Evolutionary conservation across 257 asterid species (phyloP).

Genomic region (Plectranthus barbatus): DNA sequence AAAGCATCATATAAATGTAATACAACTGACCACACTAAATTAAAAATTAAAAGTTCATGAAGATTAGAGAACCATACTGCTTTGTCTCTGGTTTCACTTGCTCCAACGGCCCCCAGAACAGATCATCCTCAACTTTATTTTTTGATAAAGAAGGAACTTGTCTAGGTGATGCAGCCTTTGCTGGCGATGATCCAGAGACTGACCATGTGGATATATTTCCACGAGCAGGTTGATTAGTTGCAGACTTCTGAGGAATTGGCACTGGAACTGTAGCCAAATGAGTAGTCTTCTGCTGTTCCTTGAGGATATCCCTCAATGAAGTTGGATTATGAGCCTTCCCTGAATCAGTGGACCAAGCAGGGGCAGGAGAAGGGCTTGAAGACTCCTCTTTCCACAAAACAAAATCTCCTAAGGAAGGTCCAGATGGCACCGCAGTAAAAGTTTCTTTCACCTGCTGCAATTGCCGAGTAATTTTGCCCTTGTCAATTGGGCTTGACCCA

Average conservation of each 20-base stretch:
- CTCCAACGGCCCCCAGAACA: constrained; percentile 92
- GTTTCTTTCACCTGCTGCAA: constrained; percentile 68
- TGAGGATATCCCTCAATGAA: constrained; percentile 83
- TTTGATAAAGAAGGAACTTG: constrained; percentile 43
- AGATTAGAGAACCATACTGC: constrained; percentile 45
- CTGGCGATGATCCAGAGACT: constrained; percentile 44
- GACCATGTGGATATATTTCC: constrained; percentile 67
- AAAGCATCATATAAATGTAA: neutral
- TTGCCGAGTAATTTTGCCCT: constrained; percentile 47
- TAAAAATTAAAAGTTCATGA: neutral
- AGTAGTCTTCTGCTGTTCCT: constrained; percentile 63
- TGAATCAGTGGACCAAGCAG: constrained; percentile 86
- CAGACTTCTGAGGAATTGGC: constrained; percentile 57
- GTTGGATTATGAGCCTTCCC: constrained; percentile 60
- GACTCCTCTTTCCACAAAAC: constrained; percentile 86
- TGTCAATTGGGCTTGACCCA: constrained; percentile 54
- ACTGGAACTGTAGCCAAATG: constrained; percentile 25
- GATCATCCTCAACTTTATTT: constrained; percentile 69
- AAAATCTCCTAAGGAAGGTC: constrained; percentile 93
- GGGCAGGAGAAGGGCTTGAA: constrained; percentile 44
- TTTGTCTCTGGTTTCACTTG: constrained; percentile 64
- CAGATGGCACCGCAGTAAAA: constrained; percentile 65
- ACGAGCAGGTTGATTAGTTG: constrained; percentile 44
- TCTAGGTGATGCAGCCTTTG: constrained; percentile 60
- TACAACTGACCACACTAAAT: neutral